Conservation (phyloP, 2,329 filamentous ascomycete species). For the Ilyonectria destructans region DNA sequence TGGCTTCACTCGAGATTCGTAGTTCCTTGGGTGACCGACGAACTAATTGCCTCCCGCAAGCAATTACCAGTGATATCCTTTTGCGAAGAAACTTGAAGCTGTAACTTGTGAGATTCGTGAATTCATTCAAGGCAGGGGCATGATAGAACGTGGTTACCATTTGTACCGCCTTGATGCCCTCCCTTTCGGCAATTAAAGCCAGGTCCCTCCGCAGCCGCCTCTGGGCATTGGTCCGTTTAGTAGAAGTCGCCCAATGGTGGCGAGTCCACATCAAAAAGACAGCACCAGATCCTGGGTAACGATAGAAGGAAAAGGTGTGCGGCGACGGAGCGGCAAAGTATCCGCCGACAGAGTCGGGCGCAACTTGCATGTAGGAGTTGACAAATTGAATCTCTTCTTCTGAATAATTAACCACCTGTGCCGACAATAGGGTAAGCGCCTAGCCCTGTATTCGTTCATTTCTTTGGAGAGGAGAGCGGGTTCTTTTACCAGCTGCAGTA, state of each 20-base stretch:
- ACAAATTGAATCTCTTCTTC: constrained; percentile 17
- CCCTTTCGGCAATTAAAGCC: constrained; percentile 11
- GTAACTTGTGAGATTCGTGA: constrained; percentile 12
- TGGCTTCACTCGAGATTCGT: not conserved
- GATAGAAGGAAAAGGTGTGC: constrained; percentile 25
- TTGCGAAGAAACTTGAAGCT: constrained; percentile 18
- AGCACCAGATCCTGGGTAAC: constrained; percentile 4
- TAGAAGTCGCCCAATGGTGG: constrained; percentile 8
- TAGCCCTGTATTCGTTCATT: not conserved
- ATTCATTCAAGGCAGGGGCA: not conserved
- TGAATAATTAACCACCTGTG: constrained; percentile 3
- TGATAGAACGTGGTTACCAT: constrained; percentile 17
- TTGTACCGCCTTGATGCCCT: constrained; percentile 4
- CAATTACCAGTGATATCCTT: not conserved
- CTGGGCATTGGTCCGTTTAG: constrained; percentile 23
- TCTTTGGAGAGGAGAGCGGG: not conserved
- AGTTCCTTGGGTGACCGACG: constrained; percentile 1
- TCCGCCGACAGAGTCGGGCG: not conserved
- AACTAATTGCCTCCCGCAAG: constrained; percentile 11
- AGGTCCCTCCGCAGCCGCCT: constrained; percentile 25
- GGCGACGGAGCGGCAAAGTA: constrained; percentile 6
- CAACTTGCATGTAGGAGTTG: not conserved
- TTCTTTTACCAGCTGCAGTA: constrained; percentile 24
- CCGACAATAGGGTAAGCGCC: not conserved
- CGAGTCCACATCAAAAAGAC: constrained; percentile 35